Evolutionary conservation across 768 basidiomycete species (phyloP).

Genomic region (Rhizopogon sp.): DNA sequence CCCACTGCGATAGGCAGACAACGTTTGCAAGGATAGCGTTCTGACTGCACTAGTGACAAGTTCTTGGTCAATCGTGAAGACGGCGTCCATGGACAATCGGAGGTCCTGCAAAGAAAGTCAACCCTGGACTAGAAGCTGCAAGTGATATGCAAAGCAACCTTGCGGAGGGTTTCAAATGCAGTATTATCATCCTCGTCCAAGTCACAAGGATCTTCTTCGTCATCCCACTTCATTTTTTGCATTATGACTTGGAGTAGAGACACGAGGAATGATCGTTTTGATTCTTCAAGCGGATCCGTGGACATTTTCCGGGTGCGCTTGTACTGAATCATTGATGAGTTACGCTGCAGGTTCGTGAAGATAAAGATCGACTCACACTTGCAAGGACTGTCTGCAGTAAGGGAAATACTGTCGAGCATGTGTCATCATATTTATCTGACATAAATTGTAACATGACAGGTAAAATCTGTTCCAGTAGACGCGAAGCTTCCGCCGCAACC

Average conservation of each 20-base stretch:
- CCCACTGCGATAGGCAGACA: slow-evolving; percentile 61
- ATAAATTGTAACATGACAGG: slow-evolving; percentile 86
- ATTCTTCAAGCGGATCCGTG: slow-evolving; percentile 54
- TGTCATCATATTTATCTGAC: slow-evolving; percentile 88
- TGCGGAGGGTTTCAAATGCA: slow-evolving; percentile 81
- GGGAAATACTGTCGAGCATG: slow-evolving; percentile 79
- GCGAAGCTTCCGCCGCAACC: slow-evolving; percentile 58
- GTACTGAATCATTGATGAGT: slow-evolving; percentile 48
- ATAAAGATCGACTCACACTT: slow-evolving; percentile 43
- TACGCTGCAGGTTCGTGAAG: neutral
- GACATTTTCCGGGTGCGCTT: slow-evolving; percentile 68
- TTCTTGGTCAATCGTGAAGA: slow-evolving; percentile 79
- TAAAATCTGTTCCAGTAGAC: slow-evolving; percentile 59
- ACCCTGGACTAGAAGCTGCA: slow-evolving; percentile 3
- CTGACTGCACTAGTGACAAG: slow-evolving; percentile 79
- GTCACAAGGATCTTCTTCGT: slow-evolving; percentile 72
- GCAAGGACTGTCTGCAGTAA: slow-evolving; percentile 71
- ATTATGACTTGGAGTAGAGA: slow-evolving; percentile 76
- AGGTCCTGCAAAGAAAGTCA: slow-evolving; percentile 57
- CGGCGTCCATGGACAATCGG: slow-evolving; percentile 80
- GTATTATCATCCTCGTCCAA: slow-evolving; percentile 84
- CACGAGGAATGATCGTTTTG: slow-evolving; percentile 70
- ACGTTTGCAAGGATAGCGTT: slow-evolving; percentile 66
- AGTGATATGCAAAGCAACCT: slow-evolving; percentile 39
- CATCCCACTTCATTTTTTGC: slow-evolving; percentile 89